phyloP scores from a whole-genome alignment of 2,329 filamentous ascomycete species.

The Arachnopeziza araneosa region DNA sequence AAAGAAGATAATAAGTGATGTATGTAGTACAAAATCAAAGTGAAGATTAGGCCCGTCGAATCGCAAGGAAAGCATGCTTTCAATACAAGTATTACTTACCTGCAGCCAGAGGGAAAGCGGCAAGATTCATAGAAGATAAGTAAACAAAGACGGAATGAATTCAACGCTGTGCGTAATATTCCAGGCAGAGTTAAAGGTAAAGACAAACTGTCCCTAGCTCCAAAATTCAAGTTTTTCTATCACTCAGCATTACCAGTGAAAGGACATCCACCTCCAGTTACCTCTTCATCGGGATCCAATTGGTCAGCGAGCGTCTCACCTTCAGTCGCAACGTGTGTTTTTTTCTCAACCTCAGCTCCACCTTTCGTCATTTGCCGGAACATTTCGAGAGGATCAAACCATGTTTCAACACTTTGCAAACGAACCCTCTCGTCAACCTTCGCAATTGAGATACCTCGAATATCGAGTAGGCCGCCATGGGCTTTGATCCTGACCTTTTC shows the following conservation, averaged over 20 bases:
- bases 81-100: no score
- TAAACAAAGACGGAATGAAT: no score
- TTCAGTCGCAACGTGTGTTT: background rate
- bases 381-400: slow-evolving; percentile 62
- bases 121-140: no score
- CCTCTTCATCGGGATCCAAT: background rate
- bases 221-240: background rate
- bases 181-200: no score
- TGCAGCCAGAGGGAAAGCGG: no score
- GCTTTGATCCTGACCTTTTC: slow-evolving; percentile 58
- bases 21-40: no score
- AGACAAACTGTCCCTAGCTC: no score
- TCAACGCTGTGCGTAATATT: no score
- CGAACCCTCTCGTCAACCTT: slow-evolving; percentile 55
- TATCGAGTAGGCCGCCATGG: slow-evolving; percentile 55
- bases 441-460: slow-evolving; percentile 58
- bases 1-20: no score
- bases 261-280: background rate
- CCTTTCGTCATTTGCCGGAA: slow-evolving; percentile 56
- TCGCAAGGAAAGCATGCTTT: no score
- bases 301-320: background rate
- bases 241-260: background rate
- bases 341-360: slow-evolving; percentile 27
- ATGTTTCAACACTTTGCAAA: slow-evolving; percentile 54
- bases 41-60: no score